These are phyloP conservation scores for Gnomoniopsis smithogilvyi DNA, from an alignment of 2,329 filamentous ascomycete species.

Conservation along the genomic window DNA sequence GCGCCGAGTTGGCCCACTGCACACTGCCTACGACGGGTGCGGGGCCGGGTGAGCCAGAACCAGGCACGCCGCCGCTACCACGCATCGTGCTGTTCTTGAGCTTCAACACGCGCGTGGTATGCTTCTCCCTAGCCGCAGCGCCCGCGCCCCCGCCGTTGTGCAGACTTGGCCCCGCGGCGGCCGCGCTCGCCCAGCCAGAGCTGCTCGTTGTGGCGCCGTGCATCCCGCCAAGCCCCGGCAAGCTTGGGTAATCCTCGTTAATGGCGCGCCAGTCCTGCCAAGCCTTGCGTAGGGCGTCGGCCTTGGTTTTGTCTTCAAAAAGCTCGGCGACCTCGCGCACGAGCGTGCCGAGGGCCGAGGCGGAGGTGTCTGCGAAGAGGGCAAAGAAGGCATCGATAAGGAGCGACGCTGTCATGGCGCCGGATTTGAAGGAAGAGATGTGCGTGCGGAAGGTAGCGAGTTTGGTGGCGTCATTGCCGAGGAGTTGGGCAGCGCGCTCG, in stretches of 20 bases:
- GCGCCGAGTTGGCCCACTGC: conserved; percentile 9
- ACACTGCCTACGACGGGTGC: conserved; percentile 15
- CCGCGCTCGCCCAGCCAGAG: conserved; percentile 59
- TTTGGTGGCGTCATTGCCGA: conserved; percentile 74
- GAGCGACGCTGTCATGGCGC: conserved; percentile 65
- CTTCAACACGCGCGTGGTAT: conserved; percentile 54
- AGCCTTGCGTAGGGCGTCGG: conserved; percentile 69
- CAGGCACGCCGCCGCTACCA: conserved; percentile 14
- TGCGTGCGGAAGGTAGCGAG: conserved; percentile 73
- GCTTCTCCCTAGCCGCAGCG: conserved; percentile 41
- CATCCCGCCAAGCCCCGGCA: conserved; percentile 72
- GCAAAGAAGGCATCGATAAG: conserved; percentile 86
- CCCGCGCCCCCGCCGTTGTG: conserved; percentile 29
- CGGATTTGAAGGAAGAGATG: conserved; percentile 75
- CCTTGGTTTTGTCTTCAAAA: conserved; percentile 79
- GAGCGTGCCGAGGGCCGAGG: conserved; percentile 79
- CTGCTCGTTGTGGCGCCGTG: conserved; percentile 56
- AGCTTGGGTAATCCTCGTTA: conserved; percentile 89
- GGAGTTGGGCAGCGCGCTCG: conserved; percentile 76
- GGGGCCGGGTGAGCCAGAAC: conserved; percentile 26
- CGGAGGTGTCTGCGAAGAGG: conserved; percentile 74
- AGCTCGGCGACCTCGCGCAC: conserved; percentile 90
- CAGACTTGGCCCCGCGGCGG: conserved; percentile 61
- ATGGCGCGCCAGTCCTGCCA: conserved; percentile 97
- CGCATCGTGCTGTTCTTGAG: conserved; percentile 56